These are phyloP conservation scores for Lenwebbia sp. DNA, from an alignment of 345 rosid species.

Conservation along the genomic window DNA sequence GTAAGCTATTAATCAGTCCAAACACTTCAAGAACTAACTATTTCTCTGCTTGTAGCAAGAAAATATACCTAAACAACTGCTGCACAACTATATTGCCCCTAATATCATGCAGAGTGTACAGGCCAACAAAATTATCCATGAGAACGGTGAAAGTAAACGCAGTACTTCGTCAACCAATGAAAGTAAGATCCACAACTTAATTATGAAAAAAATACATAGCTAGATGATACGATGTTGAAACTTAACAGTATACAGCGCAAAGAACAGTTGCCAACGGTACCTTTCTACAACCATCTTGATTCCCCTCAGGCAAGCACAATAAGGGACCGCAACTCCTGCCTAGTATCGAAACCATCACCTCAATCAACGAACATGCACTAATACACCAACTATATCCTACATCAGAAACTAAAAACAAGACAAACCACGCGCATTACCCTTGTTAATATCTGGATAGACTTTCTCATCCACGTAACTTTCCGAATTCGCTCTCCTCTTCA, in stretches of 20 bases:
- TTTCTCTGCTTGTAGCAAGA: background rate
- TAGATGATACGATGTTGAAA: background rate
- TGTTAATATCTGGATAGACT: background rate
- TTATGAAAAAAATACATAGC: background rate
- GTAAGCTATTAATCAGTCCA: background rate
- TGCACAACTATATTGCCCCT: background rate
- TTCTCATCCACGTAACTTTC: background rate
- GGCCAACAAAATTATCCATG: background rate
- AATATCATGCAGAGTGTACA: background rate
- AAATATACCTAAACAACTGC: background rate
- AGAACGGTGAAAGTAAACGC: background rate
- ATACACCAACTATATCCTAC: background rate
- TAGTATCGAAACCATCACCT: background rate
- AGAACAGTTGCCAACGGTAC: conserved; percentile 5
- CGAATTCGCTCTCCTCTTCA: background rate
- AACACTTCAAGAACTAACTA: background rate
- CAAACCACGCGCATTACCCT: background rate
- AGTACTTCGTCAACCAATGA: background rate
- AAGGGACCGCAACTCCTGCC: background rate
- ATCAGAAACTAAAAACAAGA: background rate
- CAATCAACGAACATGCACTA: background rate
- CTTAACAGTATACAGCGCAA: background rate
- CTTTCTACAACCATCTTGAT: conserved; percentile 8
- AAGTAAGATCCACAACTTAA: background rate
- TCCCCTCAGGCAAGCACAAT: background rate